Base-by-base conservation (phyloP, 371 early-diverging fungal genomes). In the Mucor saturninus region DNA sequence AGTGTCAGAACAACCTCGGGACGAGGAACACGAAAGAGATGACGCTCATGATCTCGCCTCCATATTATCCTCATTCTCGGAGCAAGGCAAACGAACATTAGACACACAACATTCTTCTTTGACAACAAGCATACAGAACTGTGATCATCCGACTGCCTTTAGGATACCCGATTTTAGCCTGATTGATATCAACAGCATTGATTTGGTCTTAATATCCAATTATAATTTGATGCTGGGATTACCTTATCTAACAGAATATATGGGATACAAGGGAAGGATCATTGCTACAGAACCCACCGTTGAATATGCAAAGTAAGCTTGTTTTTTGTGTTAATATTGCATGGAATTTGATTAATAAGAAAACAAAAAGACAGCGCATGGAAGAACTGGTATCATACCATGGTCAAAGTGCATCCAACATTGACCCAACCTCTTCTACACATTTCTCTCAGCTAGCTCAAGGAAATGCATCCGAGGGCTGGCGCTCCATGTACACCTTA, bases 161-260 rank as follows among this genome's bases (percentile, higher is more conserved):
- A 69, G 83, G 32, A 73, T 74, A 28, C 59, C 70, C n/a, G 83
- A 84, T 37, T 77, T 89, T 57, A 73, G 75, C 42, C 67, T 80
- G 4, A 74, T 89, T 1, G 84, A 87, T 65, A 65, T 86, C 38
- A 73, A 77, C 35, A 72, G 73, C 0, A 82, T 96, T 35, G 94
- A 95, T 70, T 81, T 90, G 40, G 83, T 95, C 8, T 71, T 96
- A 7, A 77, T 96, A 42, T 82, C 93, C 52, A 90, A 92, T 75
- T 84, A 80, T 65, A 83, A 87, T 52, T 84, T 88, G 42, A 87
- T 92, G 75, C 74, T 88, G 30, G 90, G 92, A 29, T 74, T 96
- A 35, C 95, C 96, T 9, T 95, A 82, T 59, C 70, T 95, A 56
- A 93, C 94, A 0, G 95, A 95, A 62, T 91, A 89, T 74, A 80